Conservation (phyloP, 1,139 yeast species). For the Blastobotrys raffinosifermentans region DNA sequence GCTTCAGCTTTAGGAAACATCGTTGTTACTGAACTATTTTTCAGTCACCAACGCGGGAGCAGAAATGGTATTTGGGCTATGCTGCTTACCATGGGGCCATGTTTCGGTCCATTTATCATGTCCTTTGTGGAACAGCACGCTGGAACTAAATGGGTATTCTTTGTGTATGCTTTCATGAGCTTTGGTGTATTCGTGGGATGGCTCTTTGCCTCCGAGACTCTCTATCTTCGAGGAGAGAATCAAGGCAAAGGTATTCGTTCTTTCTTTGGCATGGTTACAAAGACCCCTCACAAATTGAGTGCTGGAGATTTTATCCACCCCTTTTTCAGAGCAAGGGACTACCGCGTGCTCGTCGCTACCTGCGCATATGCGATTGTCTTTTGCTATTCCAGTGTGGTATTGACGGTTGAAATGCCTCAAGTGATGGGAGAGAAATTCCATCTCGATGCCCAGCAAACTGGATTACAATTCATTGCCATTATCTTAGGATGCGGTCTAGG, state of each 20-base stretch:
- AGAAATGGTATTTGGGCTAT: slow-evolving; percentile 20
- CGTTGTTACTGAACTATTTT: slow-evolving; percentile 17
- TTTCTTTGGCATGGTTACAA: slow-evolving; percentile 3
- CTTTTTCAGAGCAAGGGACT: slow-evolving; percentile 4
- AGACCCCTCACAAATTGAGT: not conserved
- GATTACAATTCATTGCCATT: slow-evolving; percentile 28
- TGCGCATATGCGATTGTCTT: slow-evolving; percentile 26
- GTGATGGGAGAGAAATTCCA: slow-evolving; percentile 24
- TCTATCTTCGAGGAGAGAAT: slow-evolving; percentile 11
- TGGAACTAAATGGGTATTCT: slow-evolving; percentile 13
- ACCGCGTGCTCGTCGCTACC: slow-evolving; percentile 16
- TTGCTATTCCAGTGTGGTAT: slow-evolving; percentile 26
- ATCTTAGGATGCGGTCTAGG: slow-evolving; percentile 29
- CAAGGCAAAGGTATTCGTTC: not conserved
- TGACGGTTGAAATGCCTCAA: slow-evolving; percentile 30
- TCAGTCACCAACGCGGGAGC: slow-evolving; percentile 16
- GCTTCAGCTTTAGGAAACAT: slow-evolving; percentile 17
- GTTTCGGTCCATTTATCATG: slow-evolving; percentile 17
- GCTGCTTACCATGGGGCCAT: slow-evolving; percentile 16
- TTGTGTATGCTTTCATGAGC: slow-evolving; percentile 12
- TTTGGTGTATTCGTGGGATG: slow-evolving; percentile 9
- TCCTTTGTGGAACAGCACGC: slow-evolving; percentile 17
- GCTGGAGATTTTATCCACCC: slow-evolving; percentile 4
- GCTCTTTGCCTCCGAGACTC: slow-evolving; percentile 15
- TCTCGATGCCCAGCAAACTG: slow-evolving; percentile 25